Conservation (phyloP, 139 green algal species). For the Closterium sp. region DNA sequence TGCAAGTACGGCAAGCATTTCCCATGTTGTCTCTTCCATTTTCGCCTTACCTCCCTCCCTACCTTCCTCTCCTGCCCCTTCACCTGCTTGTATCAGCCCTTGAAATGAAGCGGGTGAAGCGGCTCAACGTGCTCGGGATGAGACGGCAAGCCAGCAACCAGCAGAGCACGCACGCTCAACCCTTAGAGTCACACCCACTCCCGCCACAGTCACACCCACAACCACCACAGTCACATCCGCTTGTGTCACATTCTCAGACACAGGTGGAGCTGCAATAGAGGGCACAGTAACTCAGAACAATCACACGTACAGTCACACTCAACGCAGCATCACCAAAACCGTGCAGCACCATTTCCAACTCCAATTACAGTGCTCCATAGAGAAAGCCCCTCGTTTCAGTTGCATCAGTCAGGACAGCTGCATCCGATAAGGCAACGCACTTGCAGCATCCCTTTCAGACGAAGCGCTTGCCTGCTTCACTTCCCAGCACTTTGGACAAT, state of each 20-base stretch:
- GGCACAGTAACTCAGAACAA: not conserved
- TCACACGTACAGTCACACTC: not conserved
- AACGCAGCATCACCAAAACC: too few relatives aligned
- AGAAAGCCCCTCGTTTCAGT: not conserved
- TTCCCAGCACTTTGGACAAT: too few relatives aligned
- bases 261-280: not conserved
- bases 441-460: too few relatives aligned
- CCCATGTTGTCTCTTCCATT: too few relatives aligned
- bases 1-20: too few relatives aligned
- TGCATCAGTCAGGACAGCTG: not conserved
- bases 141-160: not conserved
- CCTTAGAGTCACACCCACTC: not conserved
- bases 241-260: not conserved
- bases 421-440: not conserved
- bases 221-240: not conserved
- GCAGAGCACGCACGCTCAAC: not conserved
- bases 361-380: too few relatives aligned
- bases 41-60: too few relatives aligned
- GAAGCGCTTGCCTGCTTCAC: too few relatives aligned
- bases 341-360: too few relatives aligned
- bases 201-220: not conserved
- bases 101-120: not conserved
- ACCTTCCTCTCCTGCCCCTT: too few relatives aligned
- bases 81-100: not conserved
- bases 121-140: not conserved